Percentiles rank a stretch among this genome's conserved stretches.
phyloP scores from a whole-genome alignment of 768 basidiomycete species.

The Psilocybe cubensis region DNA sequence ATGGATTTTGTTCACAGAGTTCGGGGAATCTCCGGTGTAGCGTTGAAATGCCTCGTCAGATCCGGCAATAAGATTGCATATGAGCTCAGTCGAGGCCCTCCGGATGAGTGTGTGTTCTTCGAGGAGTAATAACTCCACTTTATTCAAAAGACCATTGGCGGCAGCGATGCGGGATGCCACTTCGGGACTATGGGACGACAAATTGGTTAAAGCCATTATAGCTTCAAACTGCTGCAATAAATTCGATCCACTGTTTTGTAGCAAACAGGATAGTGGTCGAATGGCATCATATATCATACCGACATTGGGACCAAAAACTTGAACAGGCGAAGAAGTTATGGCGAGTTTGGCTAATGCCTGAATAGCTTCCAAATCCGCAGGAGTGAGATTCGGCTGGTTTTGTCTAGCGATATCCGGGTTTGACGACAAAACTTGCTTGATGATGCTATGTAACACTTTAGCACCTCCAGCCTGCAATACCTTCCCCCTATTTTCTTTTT shows the following conservation, averaged over 20 bases:
- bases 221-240: constrained; percentile 90
- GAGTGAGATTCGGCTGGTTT: constrained; percentile 37
- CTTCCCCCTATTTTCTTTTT: constrained; percentile 74
- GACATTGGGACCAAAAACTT: constrained; percentile 88
- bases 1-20: constrained; percentile 67
- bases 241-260: constrained; percentile 68
- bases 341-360: constrained; percentile 93
- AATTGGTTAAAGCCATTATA: constrained; percentile 95
- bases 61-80: constrained; percentile 88
- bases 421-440: constrained; percentile 49
- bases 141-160: constrained; percentile 61
- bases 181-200: constrained; percentile 76
- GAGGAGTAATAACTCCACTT: constrained; percentile 73
- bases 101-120: constrained; percentile 85
- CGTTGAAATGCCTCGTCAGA: constrained; percentile 76
- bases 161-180: constrained; percentile 69
- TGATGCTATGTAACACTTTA: constrained; percentile 62
- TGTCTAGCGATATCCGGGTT: constrained; percentile 26
- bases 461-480: constrained; percentile 81
- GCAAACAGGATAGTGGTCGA: constrained; percentile 73
- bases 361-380: constrained; percentile 59
- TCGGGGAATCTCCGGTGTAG: constrained; percentile 56
- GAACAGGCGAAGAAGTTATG: constrained; percentile 88
- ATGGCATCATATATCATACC: constrained; percentile 82
- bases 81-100: constrained; percentile 86